These are phyloP conservation scores for Funneliformis caledonium DNA, from an alignment of 371 early-diverging fungal genomes.

Conservation along the genomic window DNA sequence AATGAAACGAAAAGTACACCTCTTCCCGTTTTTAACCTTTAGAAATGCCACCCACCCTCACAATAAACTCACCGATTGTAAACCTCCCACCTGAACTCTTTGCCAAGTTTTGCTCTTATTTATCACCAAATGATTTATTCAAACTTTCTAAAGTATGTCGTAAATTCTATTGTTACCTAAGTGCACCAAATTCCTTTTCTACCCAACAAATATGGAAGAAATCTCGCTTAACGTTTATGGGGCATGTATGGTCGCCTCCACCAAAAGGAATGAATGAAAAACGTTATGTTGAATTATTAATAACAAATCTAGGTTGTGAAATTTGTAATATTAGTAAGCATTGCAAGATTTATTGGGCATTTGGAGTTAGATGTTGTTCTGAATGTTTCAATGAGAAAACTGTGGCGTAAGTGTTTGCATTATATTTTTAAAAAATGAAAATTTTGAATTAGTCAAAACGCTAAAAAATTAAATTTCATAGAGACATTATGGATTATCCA, in stretches of 20 bases:
- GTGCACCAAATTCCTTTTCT: too few species aligned
- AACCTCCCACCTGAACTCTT: too few species aligned
- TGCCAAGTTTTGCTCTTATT: too few species aligned
- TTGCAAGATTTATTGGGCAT: constrained; percentile 13
- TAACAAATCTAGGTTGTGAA: background rate
- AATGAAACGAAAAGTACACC: too few species aligned
- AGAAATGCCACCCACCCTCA: too few species aligned
- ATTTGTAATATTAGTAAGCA: background rate
- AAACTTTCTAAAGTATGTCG: too few species aligned
- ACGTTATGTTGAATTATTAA: background rate
- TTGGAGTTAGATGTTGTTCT: background rate
- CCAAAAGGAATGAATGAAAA: constrained; percentile 16
- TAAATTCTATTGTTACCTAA: too few species aligned
- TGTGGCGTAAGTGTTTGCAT: background rate
- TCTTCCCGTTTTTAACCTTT: too few species aligned
- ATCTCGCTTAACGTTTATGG: constrained; percentile 18
- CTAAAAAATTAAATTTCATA: background rate
- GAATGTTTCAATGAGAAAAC: background rate
- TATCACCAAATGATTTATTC: too few species aligned
- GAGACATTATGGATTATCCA: background rate
- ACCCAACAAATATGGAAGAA: constrained; percentile 13
- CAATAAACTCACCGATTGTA: too few species aligned
- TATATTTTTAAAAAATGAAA: background rate
- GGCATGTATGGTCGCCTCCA: background rate
- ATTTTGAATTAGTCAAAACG: too few species aligned